Evolutionary conservation across 768 basidiomycete species (phyloP), one percentile per base, ranked within the genome.

Genomic region (Russula dissimulans): DNA sequence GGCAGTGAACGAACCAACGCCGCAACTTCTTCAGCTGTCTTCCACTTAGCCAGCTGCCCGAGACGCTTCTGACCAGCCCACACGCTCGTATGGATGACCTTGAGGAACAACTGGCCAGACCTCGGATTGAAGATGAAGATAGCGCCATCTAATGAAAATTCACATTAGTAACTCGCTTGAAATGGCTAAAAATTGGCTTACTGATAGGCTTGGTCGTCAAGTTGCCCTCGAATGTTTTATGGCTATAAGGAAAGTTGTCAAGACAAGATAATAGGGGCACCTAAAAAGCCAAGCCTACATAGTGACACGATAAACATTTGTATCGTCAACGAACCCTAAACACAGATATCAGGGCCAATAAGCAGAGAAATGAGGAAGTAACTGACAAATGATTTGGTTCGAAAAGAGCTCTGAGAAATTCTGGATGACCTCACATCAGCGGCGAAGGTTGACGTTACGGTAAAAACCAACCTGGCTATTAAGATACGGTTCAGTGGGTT

Each of bases 1-100:
- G 97, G 97, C 14, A 98, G 76, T 34, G 97, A 98, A 58, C 97
- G 91, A 65, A 98, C 89, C 67, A 98, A 75, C 0, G 97, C 97
- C 39, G 97, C 97, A 10, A 98, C 97, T 86, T 99, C 97, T 84
- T 99, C 97, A 17, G 97, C 97, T 6, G 95, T 97, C 77, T 97
- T 97, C 95, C 97, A 98, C 76, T 98, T 99, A 41, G 97, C 97
- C 52, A 98, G 81, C 74, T 99, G 97, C 59, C 97, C 97, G 51
- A 99, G 84, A 87, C 97, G 97, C 74, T 99, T 99, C 74, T 99
- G 97, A 69, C 97, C 97, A 58, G 97, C 97, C 97, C 97, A 99
- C n/a, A 98, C 97, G 69, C 95, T 97, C 3, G 97, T 99, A 72
- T 99, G 97, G 63, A 99, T 99, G 74, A 99, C 88, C 79, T 99